Evolutionary conservation across 208 protist species (phyloP).

Genomic region (Leishmania gerbilli): DNA sequence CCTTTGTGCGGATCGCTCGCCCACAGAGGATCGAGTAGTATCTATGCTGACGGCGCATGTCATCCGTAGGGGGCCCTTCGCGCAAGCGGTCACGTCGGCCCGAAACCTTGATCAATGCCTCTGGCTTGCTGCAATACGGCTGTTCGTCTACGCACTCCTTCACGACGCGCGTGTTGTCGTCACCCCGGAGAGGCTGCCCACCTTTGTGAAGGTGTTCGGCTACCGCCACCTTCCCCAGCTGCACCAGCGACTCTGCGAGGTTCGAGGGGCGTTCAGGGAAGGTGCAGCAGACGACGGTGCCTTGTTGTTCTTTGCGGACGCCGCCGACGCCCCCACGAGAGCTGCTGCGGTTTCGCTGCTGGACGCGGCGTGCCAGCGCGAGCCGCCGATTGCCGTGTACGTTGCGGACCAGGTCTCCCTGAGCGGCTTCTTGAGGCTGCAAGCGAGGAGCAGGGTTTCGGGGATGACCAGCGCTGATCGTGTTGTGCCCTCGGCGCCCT

Average conservation of each 20-base stretch:
- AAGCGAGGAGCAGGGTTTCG: background rate
- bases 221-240: slow-evolving; percentile 25
- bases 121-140: slow-evolving; percentile 35
- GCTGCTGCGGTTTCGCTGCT: background rate
- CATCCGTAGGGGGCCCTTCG: slow-evolving; percentile 3
- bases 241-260: slow-evolving; percentile 10
- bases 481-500: background rate
- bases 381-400: slow-evolving; percentile 28
- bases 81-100: background rate
- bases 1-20: background rate
- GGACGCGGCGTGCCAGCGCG: background rate
- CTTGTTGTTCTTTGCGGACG: background rate
- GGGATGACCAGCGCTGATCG: background rate
- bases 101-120: background rate
- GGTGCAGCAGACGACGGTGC: background rate
- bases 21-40: slow-evolving; percentile 7
- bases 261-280: background rate
- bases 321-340: background rate
- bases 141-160: slow-evolving; percentile 51
- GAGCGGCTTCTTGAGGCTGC: slow-evolving; percentile 19
- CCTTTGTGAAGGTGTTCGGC: slow-evolving; percentile 47
- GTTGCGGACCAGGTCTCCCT: slow-evolving; percentile 33
- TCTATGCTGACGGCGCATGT: slow-evolving; percentile 13
- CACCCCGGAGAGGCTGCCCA: slow-evolving; percentile 56
- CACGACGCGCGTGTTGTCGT: slow-evolving; percentile 42